phyloP scores from a whole-genome alignment of 2,329 filamentous ascomycete genomes.

The Monilinia vaccinii-corymbosi region DNA sequence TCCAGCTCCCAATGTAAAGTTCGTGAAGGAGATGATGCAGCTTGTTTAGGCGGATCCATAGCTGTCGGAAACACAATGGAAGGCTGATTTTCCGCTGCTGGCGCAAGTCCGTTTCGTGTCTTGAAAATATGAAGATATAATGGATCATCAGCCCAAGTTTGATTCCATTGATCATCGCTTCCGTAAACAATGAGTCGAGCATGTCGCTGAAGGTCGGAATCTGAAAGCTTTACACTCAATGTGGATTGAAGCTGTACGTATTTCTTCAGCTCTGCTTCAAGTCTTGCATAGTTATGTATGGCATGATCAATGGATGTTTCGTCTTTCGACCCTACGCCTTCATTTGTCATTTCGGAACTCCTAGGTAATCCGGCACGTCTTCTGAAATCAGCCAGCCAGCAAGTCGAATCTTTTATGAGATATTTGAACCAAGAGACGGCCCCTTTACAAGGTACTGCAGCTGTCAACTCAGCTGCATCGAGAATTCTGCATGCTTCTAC shows the following conservation, averaged over 20 bases:
- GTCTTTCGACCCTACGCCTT: constrained; percentile 42
- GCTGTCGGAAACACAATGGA: constrained; percentile 11
- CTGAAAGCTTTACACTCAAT: constrained; percentile 40
- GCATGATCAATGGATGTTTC: constrained; percentile 48
- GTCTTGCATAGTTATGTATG: constrained; percentile 44
- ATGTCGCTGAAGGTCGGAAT: constrained; percentile 46
- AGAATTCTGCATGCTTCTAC: constrained; percentile 49
- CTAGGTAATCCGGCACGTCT: constrained; percentile 48
- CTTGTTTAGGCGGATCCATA: not conserved
- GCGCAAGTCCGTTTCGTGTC: constrained; percentile 22
- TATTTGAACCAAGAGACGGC: constrained; percentile 47
- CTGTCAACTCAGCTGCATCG: constrained; percentile 42
- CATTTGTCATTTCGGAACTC: constrained; percentile 44
- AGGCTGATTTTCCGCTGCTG: constrained; percentile 14
- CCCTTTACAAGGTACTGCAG: constrained; percentile 21
- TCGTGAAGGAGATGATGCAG: constrained; percentile 13
- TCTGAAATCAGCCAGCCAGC: constrained; percentile 49
- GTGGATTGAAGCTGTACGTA: constrained; percentile 39
- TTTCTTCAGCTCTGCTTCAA: constrained; percentile 47
- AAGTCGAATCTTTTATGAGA: constrained; percentile 39
- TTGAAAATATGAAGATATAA: constrained; percentile 47
- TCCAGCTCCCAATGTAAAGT: constrained; percentile 26
- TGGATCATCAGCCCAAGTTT: constrained; percentile 49
- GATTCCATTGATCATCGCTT: constrained; percentile 54
- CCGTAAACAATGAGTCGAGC: constrained; percentile 55